These are phyloP conservation scores for Nannochloropsis gaditana DNA, from an alignment of 108 stramenopile genomes.

Conservation along the genomic window DNA sequence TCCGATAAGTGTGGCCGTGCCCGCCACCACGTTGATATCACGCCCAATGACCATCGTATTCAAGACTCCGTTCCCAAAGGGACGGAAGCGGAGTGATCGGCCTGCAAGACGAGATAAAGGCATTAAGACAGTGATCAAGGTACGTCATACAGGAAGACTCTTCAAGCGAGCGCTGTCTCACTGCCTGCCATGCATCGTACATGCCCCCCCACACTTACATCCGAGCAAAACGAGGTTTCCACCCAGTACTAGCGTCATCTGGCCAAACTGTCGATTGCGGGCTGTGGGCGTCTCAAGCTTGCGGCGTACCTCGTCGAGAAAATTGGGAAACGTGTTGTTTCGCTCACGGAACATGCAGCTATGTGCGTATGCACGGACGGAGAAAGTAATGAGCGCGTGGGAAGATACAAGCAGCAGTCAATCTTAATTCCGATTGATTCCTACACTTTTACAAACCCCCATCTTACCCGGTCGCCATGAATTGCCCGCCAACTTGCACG, in stretches of 20 bases:
- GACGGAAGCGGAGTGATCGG: background rate
- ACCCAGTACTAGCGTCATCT: background rate
- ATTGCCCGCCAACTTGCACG: background rate
- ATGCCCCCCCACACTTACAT: background rate
- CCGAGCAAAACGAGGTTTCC: background rate
- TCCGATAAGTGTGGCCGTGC: background rate
- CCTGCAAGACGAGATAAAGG: background rate
- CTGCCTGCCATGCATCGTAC: too few species aligned
- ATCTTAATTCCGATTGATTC: too few species aligned
- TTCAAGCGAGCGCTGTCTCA: too few species aligned
- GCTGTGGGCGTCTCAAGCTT: background rate
- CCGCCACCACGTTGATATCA: conserved; percentile 7
- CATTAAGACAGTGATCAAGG: too few species aligned
- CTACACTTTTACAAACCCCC: too few species aligned
- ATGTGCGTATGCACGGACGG: background rate
- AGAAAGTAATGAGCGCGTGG: too few species aligned
- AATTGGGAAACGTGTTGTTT: background rate
- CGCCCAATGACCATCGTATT: background rate
- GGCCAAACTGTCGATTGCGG: background rate
- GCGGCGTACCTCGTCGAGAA: background rate
- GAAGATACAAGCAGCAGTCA: too few species aligned
- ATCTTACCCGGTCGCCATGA: background rate
- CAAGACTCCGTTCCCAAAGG: background rate
- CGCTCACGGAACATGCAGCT: background rate
- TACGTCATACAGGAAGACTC: too few species aligned